Conservation (phyloP, 116 monocot species). For the Phalaenopsis hybrid region DNA sequence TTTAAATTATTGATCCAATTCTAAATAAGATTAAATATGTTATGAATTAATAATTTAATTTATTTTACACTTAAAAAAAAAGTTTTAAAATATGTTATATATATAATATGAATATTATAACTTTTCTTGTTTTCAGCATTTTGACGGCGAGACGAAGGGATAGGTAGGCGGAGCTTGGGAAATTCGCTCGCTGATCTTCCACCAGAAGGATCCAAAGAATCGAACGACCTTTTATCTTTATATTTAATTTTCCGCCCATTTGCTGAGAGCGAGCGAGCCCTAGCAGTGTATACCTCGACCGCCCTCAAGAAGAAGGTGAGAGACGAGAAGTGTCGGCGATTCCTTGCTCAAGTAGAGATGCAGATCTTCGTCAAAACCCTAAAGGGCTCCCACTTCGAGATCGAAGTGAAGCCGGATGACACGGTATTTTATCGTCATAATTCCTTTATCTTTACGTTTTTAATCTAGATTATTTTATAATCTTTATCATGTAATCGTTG, state of each 20-base stretch:
- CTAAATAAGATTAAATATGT: no score
- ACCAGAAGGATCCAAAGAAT: not conserved
- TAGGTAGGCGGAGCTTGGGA: not conserved
- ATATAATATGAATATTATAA: no score
- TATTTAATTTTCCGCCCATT: not conserved
- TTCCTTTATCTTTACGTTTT: not conserved
- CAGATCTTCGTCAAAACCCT: constrained; percentile 18
- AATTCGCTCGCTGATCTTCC: not conserved
- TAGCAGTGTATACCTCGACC: not conserved
- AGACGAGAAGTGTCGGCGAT: not conserved
- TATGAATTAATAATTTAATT: no score
- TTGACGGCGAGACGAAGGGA: not conserved
- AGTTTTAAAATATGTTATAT: no score
- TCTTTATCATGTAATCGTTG: not conserved
- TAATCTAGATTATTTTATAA: not conserved
- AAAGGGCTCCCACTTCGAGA: constrained; percentile 16
- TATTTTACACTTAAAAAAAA: no score
- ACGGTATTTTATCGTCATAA: constrained; percentile 1
- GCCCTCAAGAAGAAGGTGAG: not conserved
- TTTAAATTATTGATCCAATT: no score
- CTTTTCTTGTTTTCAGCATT: no score
- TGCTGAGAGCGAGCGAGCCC: not conserved
- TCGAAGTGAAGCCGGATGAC: constrained; percentile 20
- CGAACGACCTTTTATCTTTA: not conserved
- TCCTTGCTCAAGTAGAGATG: constrained; percentile 2